Percentiles rank a stretch among this genome's conserved stretches.
Evolutionary conservation across 768 basidiomycete species (phyloP).

Genomic region (Lactarius quietus): DNA sequence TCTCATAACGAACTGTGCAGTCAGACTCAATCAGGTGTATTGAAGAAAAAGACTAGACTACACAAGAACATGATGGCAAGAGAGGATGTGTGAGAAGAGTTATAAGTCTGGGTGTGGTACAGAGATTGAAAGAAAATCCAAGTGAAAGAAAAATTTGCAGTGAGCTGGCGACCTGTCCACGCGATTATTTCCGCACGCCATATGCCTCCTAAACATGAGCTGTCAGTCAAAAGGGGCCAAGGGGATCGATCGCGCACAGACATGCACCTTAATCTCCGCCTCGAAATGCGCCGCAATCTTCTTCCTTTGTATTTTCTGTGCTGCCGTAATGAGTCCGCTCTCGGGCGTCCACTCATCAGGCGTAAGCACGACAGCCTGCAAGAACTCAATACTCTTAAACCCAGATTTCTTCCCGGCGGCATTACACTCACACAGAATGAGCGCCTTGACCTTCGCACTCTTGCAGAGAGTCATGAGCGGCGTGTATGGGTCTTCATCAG

Average conservation of each 20-base stretch:
- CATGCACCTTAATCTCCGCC: conserved; percentile 58
- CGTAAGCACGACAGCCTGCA: conserved; percentile 74
- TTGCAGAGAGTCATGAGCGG: conserved; percentile 54
- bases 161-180: too few relatives aligned
- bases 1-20: too few relatives aligned
- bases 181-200: not conserved
- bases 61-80: too few relatives aligned
- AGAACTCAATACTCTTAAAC: conserved; percentile 73
- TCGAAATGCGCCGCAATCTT: conserved; percentile 64
- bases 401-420: conserved; percentile 81
- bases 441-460: conserved; percentile 48
- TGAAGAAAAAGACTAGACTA: too few relatives aligned
- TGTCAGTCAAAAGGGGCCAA: not conserved
- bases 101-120: too few relatives aligned
- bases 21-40: too few relatives aligned
- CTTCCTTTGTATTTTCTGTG: conserved; percentile 86
- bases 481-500: conserved; percentile 38
- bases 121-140: too few relatives aligned
- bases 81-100: too few relatives aligned
- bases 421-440: conserved; percentile 77
- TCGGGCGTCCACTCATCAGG: conserved; percentile 92
- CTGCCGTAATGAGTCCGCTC: conserved; percentile 82
- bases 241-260: too few relatives aligned
- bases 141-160: too few relatives aligned
- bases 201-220: not conserved